Base-by-base conservation (phyloP, 106 monocot genomes). In the Acanthochlamys bracteata region DNA sequence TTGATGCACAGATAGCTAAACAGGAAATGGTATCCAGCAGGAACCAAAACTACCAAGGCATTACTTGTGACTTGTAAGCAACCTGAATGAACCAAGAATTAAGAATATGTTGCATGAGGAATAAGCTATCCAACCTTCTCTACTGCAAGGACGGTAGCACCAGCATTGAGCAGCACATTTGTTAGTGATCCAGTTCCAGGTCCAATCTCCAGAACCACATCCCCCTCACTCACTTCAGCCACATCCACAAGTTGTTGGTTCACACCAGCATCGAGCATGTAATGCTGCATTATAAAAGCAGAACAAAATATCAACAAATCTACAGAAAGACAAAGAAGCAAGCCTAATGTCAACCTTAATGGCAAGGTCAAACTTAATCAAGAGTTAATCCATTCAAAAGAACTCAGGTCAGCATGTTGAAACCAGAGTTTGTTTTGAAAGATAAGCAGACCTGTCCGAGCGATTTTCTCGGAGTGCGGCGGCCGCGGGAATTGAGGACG, bases 171-270 rank as follows among this genome's bases (percentile, higher is more conserved):
- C 22, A 91, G 78, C 42, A 80, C 73, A 42, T 74, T 88, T 7
- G 96, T 96, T 67, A 96, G 76, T 4, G 96, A 91, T 4, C 90
- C 96, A 7, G 91, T 96, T 13, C 91, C 91, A 15, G 91, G 96
- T 13, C 96, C 96, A 7, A 96, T 88, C 80, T 96, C 96, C 49
- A 91, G 80, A 52, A 96, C 83, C 51, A 96, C 78, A 33, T 91
- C 85, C 39, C 91, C 96, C 10, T 88, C 84, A 41, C 64, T 68
- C 17, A 96, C 73, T 7, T 73, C 72, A 8, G 90, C 90, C 33
- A 70, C 73, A 25, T 20, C 26, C 3, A 73, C 46, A 25, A 96
- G 80, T 59, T 71, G 74, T 22, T 91, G 84, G 26, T 96, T 96
- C 21, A 96, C 71, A 39, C 66, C 72, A 22, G 87, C 82, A 76